These are phyloP conservation scores for Phoenix dactylifera DNA, from an alignment of 176 grass and related monocot genomes.

Conservation along the genomic window DNA sequence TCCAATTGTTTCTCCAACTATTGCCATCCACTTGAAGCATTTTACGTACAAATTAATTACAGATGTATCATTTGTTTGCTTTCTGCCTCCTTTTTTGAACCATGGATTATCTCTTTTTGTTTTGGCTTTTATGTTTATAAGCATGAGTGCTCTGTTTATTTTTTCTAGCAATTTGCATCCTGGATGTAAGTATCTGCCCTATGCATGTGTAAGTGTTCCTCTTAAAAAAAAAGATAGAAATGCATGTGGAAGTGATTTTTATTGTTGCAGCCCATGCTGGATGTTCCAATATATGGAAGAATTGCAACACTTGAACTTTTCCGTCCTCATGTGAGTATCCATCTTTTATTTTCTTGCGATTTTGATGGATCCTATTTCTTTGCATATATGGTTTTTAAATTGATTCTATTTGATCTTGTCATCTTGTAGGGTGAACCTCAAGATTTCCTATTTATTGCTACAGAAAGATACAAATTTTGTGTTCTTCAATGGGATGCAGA, in stretches of 20 bases:
- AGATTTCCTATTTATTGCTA: conserved; percentile 91
- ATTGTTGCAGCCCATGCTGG: conserved; percentile 72
- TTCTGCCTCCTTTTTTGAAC: too few species aligned
- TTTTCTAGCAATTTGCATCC: not conserved
- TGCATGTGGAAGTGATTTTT: not conserved
- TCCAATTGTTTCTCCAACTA: too few species aligned
- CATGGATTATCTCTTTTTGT: too few species aligned
- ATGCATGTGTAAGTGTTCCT: too few species aligned
- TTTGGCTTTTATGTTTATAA: too few species aligned
- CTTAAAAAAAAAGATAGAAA: too few species aligned
- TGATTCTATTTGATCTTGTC: not conserved
- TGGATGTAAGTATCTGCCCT: too few species aligned
- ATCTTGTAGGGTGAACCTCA: conserved; percentile 71
- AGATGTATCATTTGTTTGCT: too few species aligned
- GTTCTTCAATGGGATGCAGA: conserved; percentile 94
- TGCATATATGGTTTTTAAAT: conserved; percentile 2
- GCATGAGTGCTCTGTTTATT: too few species aligned
- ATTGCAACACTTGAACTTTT: conserved; percentile 92
- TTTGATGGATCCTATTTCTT: not conserved
- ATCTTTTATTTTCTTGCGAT: conserved; percentile 3
- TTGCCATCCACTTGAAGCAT: too few species aligned
- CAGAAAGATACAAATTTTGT: conserved; percentile 92
- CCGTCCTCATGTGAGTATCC: conserved; percentile 60
- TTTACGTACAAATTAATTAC: too few species aligned
- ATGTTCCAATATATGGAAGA: conserved; percentile 97